Evolutionary conservation across 2,329 filamentous ascomycete species (phyloP).

Genomic region (Albifimbria verrucaria): DNA sequence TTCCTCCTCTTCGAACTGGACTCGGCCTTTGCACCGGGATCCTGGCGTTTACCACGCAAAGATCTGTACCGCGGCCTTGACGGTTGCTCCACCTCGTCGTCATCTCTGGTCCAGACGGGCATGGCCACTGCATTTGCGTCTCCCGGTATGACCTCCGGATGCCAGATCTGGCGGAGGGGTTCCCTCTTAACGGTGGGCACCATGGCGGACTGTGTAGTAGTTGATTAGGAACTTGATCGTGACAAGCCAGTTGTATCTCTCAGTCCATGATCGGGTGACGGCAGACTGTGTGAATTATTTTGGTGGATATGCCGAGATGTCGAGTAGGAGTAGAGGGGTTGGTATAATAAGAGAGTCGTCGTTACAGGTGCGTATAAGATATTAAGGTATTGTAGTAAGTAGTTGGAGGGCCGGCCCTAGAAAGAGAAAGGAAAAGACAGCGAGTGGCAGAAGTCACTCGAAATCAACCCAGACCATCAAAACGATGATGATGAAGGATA

Average conservation of each 20-base stretch:
- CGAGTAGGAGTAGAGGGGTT: too few species aligned
- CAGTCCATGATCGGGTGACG: background rate
- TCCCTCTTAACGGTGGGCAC: background rate
- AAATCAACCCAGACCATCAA: background rate
- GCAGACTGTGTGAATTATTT: too few species aligned
- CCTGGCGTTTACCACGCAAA: background rate
- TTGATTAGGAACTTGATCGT: background rate
- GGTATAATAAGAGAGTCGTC: background rate
- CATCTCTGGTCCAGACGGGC: slow-evolving; percentile 24
- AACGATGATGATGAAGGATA: background rate
- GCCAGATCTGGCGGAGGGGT: background rate
- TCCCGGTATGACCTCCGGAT: background rate
- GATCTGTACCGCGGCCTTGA: background rate
- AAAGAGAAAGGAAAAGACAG: slow-evolving; percentile 1
- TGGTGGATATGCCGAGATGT: background rate
- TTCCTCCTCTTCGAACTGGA: background rate
- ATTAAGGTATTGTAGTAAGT: background rate
- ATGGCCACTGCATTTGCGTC: background rate
- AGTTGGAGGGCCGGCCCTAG: background rate
- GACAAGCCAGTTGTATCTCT: background rate
- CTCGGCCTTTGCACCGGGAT: background rate
- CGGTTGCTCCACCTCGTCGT: slow-evolving; percentile 7
- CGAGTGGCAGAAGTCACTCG: background rate
- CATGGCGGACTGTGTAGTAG: background rate
- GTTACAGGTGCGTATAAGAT: background rate